These are phyloP conservation scores for Vinca minor DNA, from an alignment of 257 asterid genomes.

Conservation along the genomic window DNA sequence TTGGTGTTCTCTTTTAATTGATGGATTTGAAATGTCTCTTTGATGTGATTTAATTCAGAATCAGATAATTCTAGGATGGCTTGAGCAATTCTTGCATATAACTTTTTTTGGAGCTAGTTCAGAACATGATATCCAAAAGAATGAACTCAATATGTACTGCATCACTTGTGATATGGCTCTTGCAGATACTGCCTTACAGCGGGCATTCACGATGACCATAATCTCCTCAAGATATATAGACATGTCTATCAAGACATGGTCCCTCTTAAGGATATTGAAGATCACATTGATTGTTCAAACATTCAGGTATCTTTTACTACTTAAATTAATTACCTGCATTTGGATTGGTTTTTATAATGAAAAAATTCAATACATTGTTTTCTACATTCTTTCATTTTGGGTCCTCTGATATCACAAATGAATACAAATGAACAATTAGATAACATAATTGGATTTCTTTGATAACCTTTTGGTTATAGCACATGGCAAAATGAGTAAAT, in stretches of 20 bases:
- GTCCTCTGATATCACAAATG: no score
- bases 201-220: background rate
- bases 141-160: constrained; percentile 7
- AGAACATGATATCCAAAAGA: background rate
- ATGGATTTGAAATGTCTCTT: background rate
- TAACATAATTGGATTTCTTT: no score
- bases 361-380: no score
- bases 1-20: no score
- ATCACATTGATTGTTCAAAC: constrained; percentile 1
- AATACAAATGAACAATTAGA: no score
- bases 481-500: no score
- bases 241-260: constrained; percentile 16
- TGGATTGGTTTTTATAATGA: no score
- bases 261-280: background rate
- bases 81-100: background rate
- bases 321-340: no score
- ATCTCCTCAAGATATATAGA: constrained; percentile 4
- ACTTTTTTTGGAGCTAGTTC: constrained; percentile 1
- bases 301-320: constrained; percentile 2
- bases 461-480: no score
- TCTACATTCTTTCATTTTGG: no score
- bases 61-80: background rate
- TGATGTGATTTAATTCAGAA: background rate
- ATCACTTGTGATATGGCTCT: background rate
- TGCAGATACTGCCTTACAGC: constrained; percentile 3